Conservation (phyloP, 1,284 basidiomycete genomes). For the Ustilago tritici region DNA sequence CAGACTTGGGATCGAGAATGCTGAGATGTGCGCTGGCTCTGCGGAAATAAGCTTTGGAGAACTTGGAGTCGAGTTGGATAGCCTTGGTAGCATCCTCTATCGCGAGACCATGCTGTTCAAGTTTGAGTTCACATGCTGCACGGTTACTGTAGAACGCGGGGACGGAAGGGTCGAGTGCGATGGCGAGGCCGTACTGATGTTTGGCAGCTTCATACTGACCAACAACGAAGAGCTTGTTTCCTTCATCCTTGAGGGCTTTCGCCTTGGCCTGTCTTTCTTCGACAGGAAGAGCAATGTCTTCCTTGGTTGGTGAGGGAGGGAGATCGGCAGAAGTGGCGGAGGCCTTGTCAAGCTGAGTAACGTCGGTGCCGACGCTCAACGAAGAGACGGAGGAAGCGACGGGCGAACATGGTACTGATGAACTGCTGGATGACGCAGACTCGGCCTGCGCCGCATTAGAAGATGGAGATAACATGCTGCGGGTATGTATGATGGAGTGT, state of each 20-base stretch:
- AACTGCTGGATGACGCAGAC: slow-evolving; percentile 28
- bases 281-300: slow-evolving; percentile 45
- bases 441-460: slow-evolving; percentile 16
- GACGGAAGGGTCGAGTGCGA: slow-evolving; percentile 60
- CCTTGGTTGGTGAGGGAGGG: slow-evolving; percentile 51
- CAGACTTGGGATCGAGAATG: slow-evolving; percentile 74
- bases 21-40: slow-evolving; percentile 92
- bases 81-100: slow-evolving; percentile 75
- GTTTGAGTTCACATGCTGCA: slow-evolving; percentile 68
- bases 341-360: slow-evolving; percentile 42
- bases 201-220: slow-evolving; percentile 62
- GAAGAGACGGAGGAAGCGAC: slow-evolving; percentile 39
- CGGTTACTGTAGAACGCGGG: slow-evolving; percentile 64
- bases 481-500: background rate
- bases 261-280: slow-evolving; percentile 54
- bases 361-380: slow-evolving; percentile 20
- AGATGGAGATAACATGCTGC: slow-evolving; percentile 23
- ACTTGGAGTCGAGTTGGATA: slow-evolving; percentile 87
- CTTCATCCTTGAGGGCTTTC: slow-evolving; percentile 56
- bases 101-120: slow-evolving; percentile 68
- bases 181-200: slow-evolving; percentile 59
- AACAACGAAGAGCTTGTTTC: slow-evolving; percentile 63
- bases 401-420: slow-evolving; percentile 38
- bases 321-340: slow-evolving; percentile 61
- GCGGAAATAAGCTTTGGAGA: slow-evolving; percentile 91